A percentile compares a stretch with the other conserved stretches of the same genome.
phyloP scores from a whole-genome alignment of 202 grass and related monocot genomes.

The Setaria italica region DNA sequence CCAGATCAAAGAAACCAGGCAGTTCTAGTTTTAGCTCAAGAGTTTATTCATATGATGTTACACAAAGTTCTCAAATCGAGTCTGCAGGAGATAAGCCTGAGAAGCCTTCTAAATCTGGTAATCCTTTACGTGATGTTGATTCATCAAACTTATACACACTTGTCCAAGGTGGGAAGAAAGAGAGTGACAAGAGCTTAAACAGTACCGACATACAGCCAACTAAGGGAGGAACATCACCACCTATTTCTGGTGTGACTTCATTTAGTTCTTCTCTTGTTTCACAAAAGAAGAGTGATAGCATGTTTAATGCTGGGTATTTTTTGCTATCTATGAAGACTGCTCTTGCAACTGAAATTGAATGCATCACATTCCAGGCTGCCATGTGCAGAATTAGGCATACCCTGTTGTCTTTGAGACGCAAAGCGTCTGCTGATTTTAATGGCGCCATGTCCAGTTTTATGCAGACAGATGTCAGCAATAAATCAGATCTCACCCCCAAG shows the following conservation, averaged over 20 bases:
- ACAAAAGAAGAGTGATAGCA: slow-evolving; percentile 76
- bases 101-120: slow-evolving; percentile 51
- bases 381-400: slow-evolving; percentile 95
- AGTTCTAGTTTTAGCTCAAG: slow-evolving; percentile 81
- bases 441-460: slow-evolving; percentile 51
- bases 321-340: slow-evolving; percentile 83
- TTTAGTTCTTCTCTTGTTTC: slow-evolving; percentile 57
- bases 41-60: slow-evolving; percentile 79
- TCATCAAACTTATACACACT: slow-evolving; percentile 80
- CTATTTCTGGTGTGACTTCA: slow-evolving; percentile 62
- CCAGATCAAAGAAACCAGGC: slow-evolving; percentile 72
- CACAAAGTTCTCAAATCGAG: slow-evolving; percentile 59
- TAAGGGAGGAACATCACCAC: slow-evolving; percentile 59
- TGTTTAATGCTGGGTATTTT: slow-evolving; percentile 66
- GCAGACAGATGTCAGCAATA: slow-evolving; percentile 51
- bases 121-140: slow-evolving; percentile 53
- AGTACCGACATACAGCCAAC: slow-evolving; percentile 52
- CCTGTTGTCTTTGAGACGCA: slow-evolving; percentile 73
- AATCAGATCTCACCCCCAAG: slow-evolving; percentile 55
- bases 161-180: slow-evolving; percentile 70
- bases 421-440: slow-evolving; percentile 58
- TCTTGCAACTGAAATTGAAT: slow-evolving; percentile 91
- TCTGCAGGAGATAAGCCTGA: slow-evolving; percentile 69
- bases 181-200: slow-evolving; percentile 57
- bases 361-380: slow-evolving; percentile 85